Base-by-base conservation (phyloP, 148 eudicot genomes). In the Limonium bicolor region DNA sequence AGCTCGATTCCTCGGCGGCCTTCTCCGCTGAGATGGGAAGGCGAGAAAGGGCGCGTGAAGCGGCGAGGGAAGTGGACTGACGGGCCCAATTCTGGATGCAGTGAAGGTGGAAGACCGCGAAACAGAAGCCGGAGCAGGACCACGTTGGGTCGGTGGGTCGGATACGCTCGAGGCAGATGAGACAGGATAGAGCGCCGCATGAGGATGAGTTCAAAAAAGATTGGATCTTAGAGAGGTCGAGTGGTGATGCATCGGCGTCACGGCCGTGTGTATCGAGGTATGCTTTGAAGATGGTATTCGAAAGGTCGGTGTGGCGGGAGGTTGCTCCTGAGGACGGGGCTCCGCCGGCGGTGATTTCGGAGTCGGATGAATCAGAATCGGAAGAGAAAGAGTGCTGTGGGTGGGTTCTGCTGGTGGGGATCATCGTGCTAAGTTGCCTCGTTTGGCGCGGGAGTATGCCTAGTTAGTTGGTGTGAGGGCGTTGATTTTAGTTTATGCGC, bases 1-100 rank as follows among this genome's bases (percentile, higher is more conserved):
- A 90, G 23, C 62, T 34, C 29, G 94, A 66, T 24, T 46, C 54
- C 4, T 65, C 73, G 4, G 64, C 70, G 31, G 87, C 93, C 14
- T 37, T 55, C 36, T 72, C 61, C 6, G 68, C 56, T 22, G 82
- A 46, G 14, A 75, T 55, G 14, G 77, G 69, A 44, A 75, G 77
- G 58, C 95, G 85, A 13, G 82, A 26, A 64, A 63, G 64, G 53
- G 95, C 94, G 32, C 99, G 95, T 13, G 77, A 48, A 13, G 71
- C 60, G 11, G 82, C 54, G 14, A 69, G 68, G 9, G 71, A 49
- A 37, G 86, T 68, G 20, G 86, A 68, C 20, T 82, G 85, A 2
- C 74, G 85, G 11, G 82, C 99, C 99, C 99, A 92, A 9, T 59
- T 55, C 46, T 92, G 99, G 38, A 92, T 85, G 50, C 99, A 92